These are phyloP conservation scores for Gossypium davidsonii DNA, from an alignment of 441 rosid genomes.

Conservation along the genomic window DNA sequence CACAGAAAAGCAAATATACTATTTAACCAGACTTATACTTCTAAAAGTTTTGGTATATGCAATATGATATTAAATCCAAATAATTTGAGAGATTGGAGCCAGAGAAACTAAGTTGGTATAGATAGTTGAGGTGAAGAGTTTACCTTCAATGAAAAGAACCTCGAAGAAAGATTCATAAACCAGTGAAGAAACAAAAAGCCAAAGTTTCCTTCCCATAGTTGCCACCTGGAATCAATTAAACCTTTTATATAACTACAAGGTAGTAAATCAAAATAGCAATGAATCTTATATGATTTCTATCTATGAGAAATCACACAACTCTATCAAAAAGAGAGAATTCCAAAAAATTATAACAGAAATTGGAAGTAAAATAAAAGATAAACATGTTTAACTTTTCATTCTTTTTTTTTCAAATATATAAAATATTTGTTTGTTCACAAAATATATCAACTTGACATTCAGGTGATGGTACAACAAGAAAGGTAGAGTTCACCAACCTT, in stretches of 20 bases:
- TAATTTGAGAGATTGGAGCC: background rate
- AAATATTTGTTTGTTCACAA: background rate
- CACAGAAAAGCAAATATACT: background rate
- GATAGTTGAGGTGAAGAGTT: background rate
- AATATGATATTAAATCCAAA: background rate
- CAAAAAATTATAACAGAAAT: background rate
- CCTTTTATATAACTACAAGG: slow-evolving; percentile 3
- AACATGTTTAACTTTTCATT: background rate
- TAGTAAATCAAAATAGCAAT: background rate
- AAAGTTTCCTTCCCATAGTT: slow-evolving; percentile 47
- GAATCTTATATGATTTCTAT: background rate
- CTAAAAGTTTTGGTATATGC: background rate
- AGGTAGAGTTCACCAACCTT: slow-evolving; percentile 42
- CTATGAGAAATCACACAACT: background rate
- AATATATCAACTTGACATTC: slow-evolving; percentile 1
- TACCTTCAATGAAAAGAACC: slow-evolving; percentile 70
- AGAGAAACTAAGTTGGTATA: background rate
- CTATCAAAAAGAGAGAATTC: background rate
- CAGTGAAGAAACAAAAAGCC: slow-evolving; percentile 44
- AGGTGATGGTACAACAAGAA: background rate
- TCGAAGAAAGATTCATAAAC: slow-evolving; percentile 55
- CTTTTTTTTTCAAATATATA: background rate
- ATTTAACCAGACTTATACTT: background rate
- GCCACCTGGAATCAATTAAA: slow-evolving; percentile 57
- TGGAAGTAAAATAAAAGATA: background rate